These are phyloP conservation scores for Hypomyces rosellus DNA, from an alignment of 2,329 filamentous ascomycete genomes.

Conservation along the genomic window DNA sequence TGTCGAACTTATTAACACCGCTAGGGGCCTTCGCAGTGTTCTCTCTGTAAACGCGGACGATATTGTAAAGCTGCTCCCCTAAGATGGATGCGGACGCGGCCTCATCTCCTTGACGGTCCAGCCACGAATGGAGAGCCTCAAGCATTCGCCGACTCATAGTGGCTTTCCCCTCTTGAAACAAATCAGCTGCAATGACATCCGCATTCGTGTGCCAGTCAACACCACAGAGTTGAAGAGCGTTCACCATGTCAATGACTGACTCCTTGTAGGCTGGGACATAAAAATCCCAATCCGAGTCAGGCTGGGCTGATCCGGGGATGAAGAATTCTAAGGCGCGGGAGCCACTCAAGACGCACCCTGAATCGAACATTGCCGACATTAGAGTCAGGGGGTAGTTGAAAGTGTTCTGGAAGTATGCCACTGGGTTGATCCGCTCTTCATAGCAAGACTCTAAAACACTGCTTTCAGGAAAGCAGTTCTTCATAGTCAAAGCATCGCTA, in stretches of 20 bases:
- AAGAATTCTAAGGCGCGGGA: constrained; percentile 11
- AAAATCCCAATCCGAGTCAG: constrained; percentile 7
- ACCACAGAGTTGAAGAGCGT: constrained; percentile 8
- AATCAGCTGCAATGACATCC: neutral
- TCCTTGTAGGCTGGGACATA: constrained; percentile 11
- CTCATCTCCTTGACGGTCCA: neutral
- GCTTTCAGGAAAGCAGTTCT: constrained; percentile 1
- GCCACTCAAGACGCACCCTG: constrained; percentile 8
- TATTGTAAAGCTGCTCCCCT: neutral
- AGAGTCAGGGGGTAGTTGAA: constrained; percentile 12
- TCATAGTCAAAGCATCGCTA: constrained; percentile 4
- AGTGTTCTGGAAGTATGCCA: constrained; percentile 5
- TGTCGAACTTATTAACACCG: neutral
- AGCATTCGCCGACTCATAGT: neutral
- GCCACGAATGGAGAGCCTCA: neutral
- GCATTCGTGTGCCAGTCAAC: constrained; percentile 6
- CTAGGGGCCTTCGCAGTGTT: neutral
- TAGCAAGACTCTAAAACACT: constrained; percentile 2
- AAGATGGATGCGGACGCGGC: neutral
- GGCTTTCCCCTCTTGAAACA: neutral
- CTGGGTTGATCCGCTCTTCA: neutral
- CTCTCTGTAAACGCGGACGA: neutral
- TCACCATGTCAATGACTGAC: constrained; percentile 10
- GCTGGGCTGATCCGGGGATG: constrained; percentile 1
- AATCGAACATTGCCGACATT: constrained; percentile 11